Base-by-base conservation (phyloP, 371 early-diverging fungal species). In the Zychaea mexicana region DNA sequence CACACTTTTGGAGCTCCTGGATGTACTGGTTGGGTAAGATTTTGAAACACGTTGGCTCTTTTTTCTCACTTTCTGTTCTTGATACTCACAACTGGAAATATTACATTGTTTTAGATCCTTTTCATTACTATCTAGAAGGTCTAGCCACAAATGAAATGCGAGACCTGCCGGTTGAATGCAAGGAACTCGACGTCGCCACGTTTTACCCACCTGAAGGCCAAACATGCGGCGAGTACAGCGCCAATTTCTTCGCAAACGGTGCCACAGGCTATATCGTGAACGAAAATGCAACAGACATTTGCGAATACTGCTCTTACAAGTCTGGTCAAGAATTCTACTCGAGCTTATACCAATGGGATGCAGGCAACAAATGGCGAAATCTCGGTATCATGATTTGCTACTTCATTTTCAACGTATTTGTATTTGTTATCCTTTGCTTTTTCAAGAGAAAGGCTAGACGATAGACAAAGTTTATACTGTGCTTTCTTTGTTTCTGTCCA, bases 1-100 rank as follows among this genome's bases (percentile, higher is more conserved):
- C 90, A 9, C 60, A 65, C 38, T 90, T 93, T 74, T 92, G 90
- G 89, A 70, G 81, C 12, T 49, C 71, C 2, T 90, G 90, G 88
- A 83, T 93, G 78, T 90, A 90, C 67, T 86, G 83, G 79, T 26
- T 64, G 42, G 60, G n/a, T n/a, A n/a, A n/a, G n/a, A n/a, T n/a
- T n/a, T n/a, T n/a, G n/a, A n/a, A n/a, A n/a, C n/a, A n/a, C n/a
- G n/a, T n/a, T n/a, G n/a, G n/a, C n/a, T n/a, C n/a, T n/a, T n/a
- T n/a, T n/a, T n/a, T n/a, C n/a, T n/a, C n/a, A n/a, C n/a, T n/a
- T n/a, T n/a, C n/a, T n/a, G n/a, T n/a, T n/a, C n/a, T n/a, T n/a
- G n/a, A n/a, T n/a, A n/a, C n/a, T n/a, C n/a, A n/a, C n/a, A n/a
- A n/a, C n/a, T n/a, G n/a, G n/a, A n/a, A n/a, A n/a, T n/a, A n/a